Percentiles rank a stretch among this genome's conserved stretches.
These are phyloP conservation scores for Aspergillus sergii DNA, from an alignment of 2,329 filamentous ascomycete genomes.

Conservation along the genomic window DNA sequence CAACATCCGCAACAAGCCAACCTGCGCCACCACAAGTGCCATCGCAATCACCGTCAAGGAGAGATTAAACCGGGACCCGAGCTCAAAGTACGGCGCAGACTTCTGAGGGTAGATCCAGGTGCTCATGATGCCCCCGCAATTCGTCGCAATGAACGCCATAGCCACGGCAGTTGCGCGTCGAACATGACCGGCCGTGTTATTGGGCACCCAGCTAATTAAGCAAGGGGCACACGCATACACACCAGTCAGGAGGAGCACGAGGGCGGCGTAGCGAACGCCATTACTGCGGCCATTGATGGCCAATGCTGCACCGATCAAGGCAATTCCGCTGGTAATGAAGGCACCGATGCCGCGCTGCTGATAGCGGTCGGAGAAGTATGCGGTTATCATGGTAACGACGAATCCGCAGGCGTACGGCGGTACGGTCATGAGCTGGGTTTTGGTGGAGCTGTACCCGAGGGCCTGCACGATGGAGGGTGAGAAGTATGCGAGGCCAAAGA, in stretches of 20 bases:
- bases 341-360: slow-evolving; percentile 31
- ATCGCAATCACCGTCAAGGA: slow-evolving; percentile 11
- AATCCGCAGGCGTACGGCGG: slow-evolving; percentile 32
- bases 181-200: slow-evolving; percentile 14
- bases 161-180: slow-evolving; percentile 11
- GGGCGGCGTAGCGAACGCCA: slow-evolving; percentile 11
- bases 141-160: slow-evolving; percentile 14
- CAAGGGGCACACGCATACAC: slow-evolving; percentile 15
- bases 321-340: slow-evolving; percentile 18
- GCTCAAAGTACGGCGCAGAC: slow-evolving; percentile 13
- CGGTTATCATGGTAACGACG: slow-evolving; percentile 25
- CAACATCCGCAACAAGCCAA: slow-evolving; percentile 6
- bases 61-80: slow-evolving; percentile 13
- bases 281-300: slow-evolving; percentile 3
- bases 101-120: slow-evolving; percentile 18
- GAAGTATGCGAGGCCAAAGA: slow-evolving; percentile 26
- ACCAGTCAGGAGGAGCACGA: slow-evolving; percentile 13
- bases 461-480: slow-evolving; percentile 32
- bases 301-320: slow-evolving; percentile 16
- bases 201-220: slow-evolving; percentile 17
- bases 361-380: slow-evolving; percentile 31
- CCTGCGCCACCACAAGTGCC: slow-evolving; percentile 10
- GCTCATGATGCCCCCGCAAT: slow-evolving; percentile 13
- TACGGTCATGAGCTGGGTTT: slow-evolving; percentile 37
- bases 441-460: slow-evolving; percentile 29